Percentiles rank a stretch among this genome's conserved stretches.
phyloP scores from a whole-genome alignment of 768 basidiomycete species.

The Guyanaporus albipodus region DNA sequence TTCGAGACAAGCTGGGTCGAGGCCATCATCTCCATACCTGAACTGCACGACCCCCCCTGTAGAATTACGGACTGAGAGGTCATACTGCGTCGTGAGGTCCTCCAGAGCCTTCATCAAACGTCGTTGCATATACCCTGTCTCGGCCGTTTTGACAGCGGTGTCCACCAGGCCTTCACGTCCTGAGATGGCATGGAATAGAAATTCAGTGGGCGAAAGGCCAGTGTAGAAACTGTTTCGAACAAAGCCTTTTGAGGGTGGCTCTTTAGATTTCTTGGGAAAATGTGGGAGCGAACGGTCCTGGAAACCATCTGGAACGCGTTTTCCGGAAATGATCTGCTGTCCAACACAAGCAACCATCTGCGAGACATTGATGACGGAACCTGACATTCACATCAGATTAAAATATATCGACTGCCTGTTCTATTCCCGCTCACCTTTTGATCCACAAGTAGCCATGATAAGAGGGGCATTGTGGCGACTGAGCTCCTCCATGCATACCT shows the following conservation, averaged over 20 bases:
- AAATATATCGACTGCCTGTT: neutral
- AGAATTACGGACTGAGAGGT: conserved; percentile 92
- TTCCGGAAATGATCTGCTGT: conserved; percentile 96
- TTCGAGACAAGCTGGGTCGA: conserved; percentile 95
- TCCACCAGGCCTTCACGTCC: conserved; percentile 98
- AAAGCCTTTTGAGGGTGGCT: conserved; percentile 97
- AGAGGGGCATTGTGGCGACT: conserved; percentile 94
- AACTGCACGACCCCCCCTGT: conserved; percentile 96
- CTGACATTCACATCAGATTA: conserved; percentile 36
- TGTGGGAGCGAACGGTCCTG: conserved; percentile 99
- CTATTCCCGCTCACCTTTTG: conserved; percentile 67
- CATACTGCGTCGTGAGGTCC: conserved; percentile 94
- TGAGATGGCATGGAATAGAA: conserved; percentile 98
- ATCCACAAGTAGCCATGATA: conserved; percentile 99
- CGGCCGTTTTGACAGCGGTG: conserved; percentile 99
- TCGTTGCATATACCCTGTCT: conserved; percentile 99
- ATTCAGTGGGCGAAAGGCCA: conserved; percentile 89
- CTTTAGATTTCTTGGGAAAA: conserved; percentile 94
- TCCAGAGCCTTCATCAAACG: conserved; percentile 99
- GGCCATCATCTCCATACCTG: conserved; percentile 92
- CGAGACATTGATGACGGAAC: conserved; percentile 98
- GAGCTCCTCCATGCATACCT: conserved; percentile 98
- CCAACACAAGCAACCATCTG: conserved; percentile 99
- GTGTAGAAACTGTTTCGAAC: conserved; percentile 96
- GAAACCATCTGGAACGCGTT: conserved; percentile 98